Evolutionary conservation across 306 rosid genomes (phyloP).

Genomic region (Acacia melanoxylon): DNA sequence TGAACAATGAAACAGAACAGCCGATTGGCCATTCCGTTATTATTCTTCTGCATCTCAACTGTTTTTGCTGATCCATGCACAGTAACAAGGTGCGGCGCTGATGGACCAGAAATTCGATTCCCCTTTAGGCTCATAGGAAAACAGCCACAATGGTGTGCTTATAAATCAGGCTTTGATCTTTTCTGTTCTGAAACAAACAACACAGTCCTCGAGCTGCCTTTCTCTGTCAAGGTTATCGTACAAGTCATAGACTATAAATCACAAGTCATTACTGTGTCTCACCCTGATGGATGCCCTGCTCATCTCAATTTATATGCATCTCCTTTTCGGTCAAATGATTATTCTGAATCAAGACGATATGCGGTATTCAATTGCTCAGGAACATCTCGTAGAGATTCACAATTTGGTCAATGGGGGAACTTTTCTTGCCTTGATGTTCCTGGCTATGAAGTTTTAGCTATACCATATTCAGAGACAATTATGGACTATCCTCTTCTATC

Average conservation of each 20-base stretch:
- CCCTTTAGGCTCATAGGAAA: conserved; percentile 22
- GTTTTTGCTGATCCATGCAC: conserved; percentile 15
- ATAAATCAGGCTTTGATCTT: conserved; percentile 21
- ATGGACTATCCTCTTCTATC: conserved; percentile 11
- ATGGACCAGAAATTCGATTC: conserved; percentile 27
- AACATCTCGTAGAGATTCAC: background rate
- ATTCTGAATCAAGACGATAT: background rate
- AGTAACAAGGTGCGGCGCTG: conserved; percentile 7
- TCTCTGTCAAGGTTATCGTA: background rate
- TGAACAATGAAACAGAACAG: background rate
- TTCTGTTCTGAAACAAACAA: conserved; percentile 26
- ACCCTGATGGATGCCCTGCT: conserved; percentile 22
- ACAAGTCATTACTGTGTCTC: conserved; percentile 2
- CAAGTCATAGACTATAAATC: conserved; percentile 26
- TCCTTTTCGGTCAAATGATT: background rate
- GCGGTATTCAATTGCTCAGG: background rate
- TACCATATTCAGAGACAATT: rapidly evolving
- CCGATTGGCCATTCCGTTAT: background rate
- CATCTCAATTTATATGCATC: background rate
- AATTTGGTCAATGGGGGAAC: background rate
- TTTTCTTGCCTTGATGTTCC: conserved; percentile 25
- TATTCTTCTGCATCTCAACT: too few relatives aligned
- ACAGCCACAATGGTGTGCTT: conserved; percentile 19
- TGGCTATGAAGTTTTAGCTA: conserved; percentile 28
- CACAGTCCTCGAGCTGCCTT: conserved; percentile 25